A percentile compares a stretch with the other conserved stretches of the same genome.
These are phyloP conservation scores for Henckelia pumila DNA, from an alignment of 257 asterid species.

Conservation along the genomic window DNA sequence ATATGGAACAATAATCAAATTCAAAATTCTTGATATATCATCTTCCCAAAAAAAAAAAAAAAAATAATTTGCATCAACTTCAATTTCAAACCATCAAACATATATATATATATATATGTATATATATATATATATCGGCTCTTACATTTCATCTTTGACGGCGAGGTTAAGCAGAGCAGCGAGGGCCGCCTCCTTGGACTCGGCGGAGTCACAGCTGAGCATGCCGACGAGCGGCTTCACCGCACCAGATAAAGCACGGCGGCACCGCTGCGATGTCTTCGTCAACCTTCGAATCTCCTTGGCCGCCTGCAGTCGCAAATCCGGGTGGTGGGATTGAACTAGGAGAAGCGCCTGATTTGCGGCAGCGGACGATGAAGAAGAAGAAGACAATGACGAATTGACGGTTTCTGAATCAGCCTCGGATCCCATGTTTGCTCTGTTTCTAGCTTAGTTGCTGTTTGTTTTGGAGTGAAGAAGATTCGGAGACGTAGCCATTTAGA, in stretches of 20 bases:
- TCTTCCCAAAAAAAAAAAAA: too few relatives aligned
- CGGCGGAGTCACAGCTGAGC: conserved; percentile 52
- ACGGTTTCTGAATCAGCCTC: conserved; percentile 28
- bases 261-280: conserved; percentile 81
- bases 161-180: conserved; percentile 82
- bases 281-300: conserved; percentile 83
- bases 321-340: conserved; percentile 46
- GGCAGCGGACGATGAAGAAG: too few relatives aligned
- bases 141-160: conserved; percentile 80
- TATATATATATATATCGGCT: neutral
- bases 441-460: neutral
- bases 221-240: conserved; percentile 64
- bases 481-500: neutral
- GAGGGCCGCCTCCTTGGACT: conserved; percentile 66
- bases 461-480: conserved; percentile 8
- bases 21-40: conserved; percentile 10
- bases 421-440: conserved; percentile 23
- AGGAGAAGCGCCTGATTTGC: conserved; percentile 50
- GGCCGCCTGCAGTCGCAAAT: conserved; percentile 56
- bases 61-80: neutral
- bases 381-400: too few relatives aligned
- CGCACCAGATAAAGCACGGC: conserved; percentile 70
- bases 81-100: too few relatives aligned
- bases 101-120: too few relatives aligned
- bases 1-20: neutral